Base-by-base conservation (phyloP, 192 early-diverging fungal genomes). In the Chytriomyces hyalinus region DNA sequence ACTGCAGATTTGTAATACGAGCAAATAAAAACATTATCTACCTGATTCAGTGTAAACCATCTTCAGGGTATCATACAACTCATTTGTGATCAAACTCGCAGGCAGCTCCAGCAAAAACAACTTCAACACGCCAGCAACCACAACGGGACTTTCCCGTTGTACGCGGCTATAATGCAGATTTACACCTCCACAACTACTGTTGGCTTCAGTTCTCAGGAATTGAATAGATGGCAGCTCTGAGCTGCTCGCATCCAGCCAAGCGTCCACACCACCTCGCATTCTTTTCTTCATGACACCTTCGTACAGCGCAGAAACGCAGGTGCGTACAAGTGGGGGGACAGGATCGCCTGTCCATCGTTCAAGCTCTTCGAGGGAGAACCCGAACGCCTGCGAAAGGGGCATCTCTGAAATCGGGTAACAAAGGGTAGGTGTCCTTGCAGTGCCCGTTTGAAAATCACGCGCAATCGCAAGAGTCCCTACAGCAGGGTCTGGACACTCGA, bases 181-280 rank as follows among this genome's bases (percentile, higher is more conserved):
- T 6, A 64, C 48, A 22, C 72, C 53, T 22, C 67, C 61, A 7
- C 51, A 61, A 24, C 61, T 64, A 0, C 61, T 28, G 59, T 81
- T 79, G 24, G 81, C 79, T 45, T 84, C 83, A 20, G 73, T 53
- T 47, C 83, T 51, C n/a, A 84, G 49, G 64, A 84, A 77, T 67
- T 84, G 83, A 6, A 84, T 78, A 3, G 83, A 73, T 4, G 80
- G 73, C 46, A 84, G 45, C 28, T 81, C 77, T 22, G 17, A 22
- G 17, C 26, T 65, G 66, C 80, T 80, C 15, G 78, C 75, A 13
- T 46, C 48, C 20, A 84, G 62, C 83, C 83, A 84, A 13, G 78
- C 79, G 57, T 81, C 83, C 44, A 84, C 48, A 2, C 68, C 24
- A 13, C 67, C 64, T 20, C 72, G 68, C 46, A 75, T 69, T 59